A percentile compares a stretch with the other conserved stretches of the same genome.
Evolutionary conservation across 257 asterid genomes (phyloP).

Genomic region (Solanum peruvianum): DNA sequence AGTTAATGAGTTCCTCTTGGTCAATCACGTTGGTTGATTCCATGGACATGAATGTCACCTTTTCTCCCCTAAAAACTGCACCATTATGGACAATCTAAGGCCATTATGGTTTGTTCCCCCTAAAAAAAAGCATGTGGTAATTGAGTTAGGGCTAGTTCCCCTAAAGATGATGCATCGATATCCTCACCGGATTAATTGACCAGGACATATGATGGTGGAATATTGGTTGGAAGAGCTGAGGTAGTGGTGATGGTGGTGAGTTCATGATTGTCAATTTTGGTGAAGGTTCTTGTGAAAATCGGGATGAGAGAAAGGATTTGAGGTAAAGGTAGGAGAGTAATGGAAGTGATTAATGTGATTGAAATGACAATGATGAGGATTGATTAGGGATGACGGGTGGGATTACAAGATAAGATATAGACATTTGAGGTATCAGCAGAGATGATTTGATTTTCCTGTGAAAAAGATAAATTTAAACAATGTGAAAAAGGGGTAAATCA

Average conservation of each 20-base stretch:
- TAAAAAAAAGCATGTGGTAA: neutral
- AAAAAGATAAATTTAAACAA: too few species aligned
- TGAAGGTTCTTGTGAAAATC: neutral
- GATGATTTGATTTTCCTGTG: too few species aligned
- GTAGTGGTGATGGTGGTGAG: neutral
- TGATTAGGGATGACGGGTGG: neutral
- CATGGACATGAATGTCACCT: neutral
- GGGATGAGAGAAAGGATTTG: neutral
- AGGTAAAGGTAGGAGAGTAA: neutral
- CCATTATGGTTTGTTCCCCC: neutral
- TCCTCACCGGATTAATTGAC: neutral
- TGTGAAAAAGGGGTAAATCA: neutral
- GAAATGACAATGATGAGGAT: neutral
- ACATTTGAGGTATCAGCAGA: neutral
- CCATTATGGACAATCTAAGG: neutral
- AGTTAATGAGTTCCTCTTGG: neutral
- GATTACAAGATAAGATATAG: neutral
- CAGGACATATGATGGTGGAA: neutral
- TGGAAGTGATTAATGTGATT: neutral
- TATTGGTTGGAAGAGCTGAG: neutral
- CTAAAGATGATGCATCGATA: neutral
- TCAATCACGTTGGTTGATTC: neutral
- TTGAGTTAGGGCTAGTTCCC: neutral
- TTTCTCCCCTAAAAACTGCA: neutral
- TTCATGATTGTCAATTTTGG: neutral